Percentiles rank a stretch among this genome's conserved stretches.
These are phyloP conservation scores for Saccharomyces hybrid DNA, from an alignment of 1,139 yeast genomes.

Conservation along the genomic window DNA sequence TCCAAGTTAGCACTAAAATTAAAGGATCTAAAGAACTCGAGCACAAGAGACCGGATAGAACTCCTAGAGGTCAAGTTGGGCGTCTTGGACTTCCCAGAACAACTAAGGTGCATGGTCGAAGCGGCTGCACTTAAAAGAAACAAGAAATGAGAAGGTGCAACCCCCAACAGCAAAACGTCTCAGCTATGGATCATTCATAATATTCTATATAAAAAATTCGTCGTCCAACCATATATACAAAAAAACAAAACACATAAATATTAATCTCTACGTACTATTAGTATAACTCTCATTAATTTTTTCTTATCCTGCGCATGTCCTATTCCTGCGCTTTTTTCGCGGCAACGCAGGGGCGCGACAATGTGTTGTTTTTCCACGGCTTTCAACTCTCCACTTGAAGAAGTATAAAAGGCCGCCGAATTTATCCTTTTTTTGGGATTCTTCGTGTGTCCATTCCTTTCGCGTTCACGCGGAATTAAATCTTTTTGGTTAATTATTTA, in stretches of 20 bases:
- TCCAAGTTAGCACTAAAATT: conserved; percentile 14
- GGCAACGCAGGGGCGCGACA: neutral
- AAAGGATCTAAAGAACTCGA: conserved; percentile 12
- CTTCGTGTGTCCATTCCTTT: neutral
- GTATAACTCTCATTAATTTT: neutral
- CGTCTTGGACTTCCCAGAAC: conserved; percentile 58
- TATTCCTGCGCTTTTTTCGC: neutral
- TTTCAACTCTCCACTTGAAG: neutral
- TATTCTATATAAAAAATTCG: neutral
- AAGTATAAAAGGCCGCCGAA: conserved; percentile 1
- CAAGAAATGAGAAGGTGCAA: conserved; percentile 1
- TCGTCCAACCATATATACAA: neutral
- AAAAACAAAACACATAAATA: neutral
- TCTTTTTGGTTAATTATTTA: no score
- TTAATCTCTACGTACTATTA: neutral
- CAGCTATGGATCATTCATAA: neutral
- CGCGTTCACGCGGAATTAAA: neutral
- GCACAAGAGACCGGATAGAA: conserved; percentile 40
- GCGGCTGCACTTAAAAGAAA: conserved; percentile 10
- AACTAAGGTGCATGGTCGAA: conserved; percentile 20
- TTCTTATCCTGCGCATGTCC: neutral
- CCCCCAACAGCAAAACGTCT: neutral
- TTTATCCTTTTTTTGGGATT: neutral
- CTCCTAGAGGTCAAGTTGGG: conserved; percentile 61
- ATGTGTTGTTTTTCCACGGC: neutral